Conservation (phyloP, 2,329 filamentous ascomycete species). For the Aspergillus phoenicis region DNA sequence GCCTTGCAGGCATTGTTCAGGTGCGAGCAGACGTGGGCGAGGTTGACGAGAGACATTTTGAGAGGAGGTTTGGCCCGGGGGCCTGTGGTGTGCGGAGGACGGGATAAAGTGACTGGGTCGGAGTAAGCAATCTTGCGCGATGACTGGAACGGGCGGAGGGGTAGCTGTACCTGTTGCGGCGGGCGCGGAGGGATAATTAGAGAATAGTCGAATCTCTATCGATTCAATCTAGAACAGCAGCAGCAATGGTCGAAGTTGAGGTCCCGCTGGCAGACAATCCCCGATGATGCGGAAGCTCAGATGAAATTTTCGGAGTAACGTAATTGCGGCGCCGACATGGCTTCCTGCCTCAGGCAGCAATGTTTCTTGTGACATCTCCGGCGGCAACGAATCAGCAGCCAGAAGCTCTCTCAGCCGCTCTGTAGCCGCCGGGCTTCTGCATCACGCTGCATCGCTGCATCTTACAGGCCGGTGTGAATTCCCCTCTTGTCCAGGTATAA, state of each 20-base stretch:
- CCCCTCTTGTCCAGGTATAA: slow-evolving; percentile 13
- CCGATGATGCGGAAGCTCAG: slow-evolving; percentile 25
- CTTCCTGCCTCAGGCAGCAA: slow-evolving; percentile 3
- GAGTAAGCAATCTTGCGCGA: slow-evolving; percentile 3
- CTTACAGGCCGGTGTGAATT: slow-evolving; percentile 17
- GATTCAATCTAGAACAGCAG: background rate
- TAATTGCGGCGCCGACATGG: slow-evolving; percentile 12
- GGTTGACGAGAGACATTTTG: slow-evolving; percentile 71
- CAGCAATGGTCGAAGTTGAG: background rate
- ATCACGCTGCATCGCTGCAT: slow-evolving; percentile 18
- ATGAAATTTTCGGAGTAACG: slow-evolving; percentile 44
- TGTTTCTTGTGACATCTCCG: background rate
- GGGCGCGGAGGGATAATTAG: background rate
- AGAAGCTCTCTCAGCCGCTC: slow-evolving; percentile 23
- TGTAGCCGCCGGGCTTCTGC: slow-evolving; percentile 24
- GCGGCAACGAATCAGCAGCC: slow-evolving; percentile 16
- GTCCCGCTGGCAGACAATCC: background rate
- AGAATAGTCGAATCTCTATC: background rate
- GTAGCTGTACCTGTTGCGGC: background rate
- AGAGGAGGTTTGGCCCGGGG: slow-evolving; percentile 23
- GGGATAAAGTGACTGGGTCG: background rate
- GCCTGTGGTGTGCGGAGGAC: slow-evolving; percentile 12
- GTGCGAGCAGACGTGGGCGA: slow-evolving; percentile 83
- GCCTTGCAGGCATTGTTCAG: slow-evolving; percentile 85
- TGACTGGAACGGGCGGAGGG: background rate